These are phyloP conservation scores for Arctostaphylos glauca DNA, from an alignment of 148 eudicot genomes.

Conservation along the genomic window DNA sequence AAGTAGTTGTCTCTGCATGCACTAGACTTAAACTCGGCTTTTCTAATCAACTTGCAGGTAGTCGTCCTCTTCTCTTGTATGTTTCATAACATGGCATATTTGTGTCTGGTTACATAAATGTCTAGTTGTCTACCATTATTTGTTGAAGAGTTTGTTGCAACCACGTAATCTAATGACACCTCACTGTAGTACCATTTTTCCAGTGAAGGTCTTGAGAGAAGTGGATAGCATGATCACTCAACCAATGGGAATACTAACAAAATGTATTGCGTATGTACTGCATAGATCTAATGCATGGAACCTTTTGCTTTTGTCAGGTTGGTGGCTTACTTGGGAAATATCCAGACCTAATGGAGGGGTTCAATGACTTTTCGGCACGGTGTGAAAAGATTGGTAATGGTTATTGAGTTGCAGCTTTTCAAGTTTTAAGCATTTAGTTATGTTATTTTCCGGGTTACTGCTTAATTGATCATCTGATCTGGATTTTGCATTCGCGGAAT, in stretches of 20 bases:
- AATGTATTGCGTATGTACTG: slow-evolving; percentile 8
- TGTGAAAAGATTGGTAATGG: slow-evolving; percentile 47
- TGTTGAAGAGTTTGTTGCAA: background rate
- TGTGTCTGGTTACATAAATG: background rate
- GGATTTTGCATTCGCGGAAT: background rate
- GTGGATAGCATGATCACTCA: background rate
- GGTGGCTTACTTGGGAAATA: slow-evolving; percentile 36
- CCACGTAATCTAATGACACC: background rate
- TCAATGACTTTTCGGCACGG: slow-evolving; percentile 42
- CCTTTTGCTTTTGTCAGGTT: slow-evolving; percentile 35
- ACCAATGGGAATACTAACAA: background rate
- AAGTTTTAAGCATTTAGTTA: background rate
- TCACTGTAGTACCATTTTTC: background rate
- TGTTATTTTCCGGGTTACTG: background rate
- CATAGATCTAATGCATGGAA: slow-evolving; percentile 11
- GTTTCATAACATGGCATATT: background rate
- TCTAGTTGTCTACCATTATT: background rate
- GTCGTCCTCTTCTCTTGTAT: background rate
- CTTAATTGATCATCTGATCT: background rate
- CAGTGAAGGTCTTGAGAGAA: background rate
- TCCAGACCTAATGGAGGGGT: slow-evolving; percentile 48
- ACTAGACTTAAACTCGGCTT: background rate
- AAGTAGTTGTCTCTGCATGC: background rate
- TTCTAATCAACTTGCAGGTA: background rate
- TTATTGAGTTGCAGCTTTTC: background rate